These are phyloP conservation scores for Halophytophthora polymorphica DNA, from an alignment of 352 stramenopile genomes.

Conservation along the genomic window DNA sequence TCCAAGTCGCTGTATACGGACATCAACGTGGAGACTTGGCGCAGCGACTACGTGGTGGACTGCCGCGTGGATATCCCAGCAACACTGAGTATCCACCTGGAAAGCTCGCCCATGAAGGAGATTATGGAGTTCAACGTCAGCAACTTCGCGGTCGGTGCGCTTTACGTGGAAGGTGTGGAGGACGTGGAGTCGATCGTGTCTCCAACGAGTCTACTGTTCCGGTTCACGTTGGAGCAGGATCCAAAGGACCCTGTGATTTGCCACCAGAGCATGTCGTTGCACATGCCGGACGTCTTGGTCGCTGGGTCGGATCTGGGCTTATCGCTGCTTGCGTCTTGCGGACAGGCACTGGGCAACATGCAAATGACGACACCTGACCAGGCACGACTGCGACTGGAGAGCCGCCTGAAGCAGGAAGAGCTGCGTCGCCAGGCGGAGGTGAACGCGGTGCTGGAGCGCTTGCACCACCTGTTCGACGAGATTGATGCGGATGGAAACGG, in stretches of 20 bases:
- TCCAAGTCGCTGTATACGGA: slow-evolving; percentile 56
- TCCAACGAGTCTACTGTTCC: slow-evolving; percentile 41
- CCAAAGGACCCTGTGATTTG: slow-evolving; percentile 27
- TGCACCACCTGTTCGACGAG: slow-evolving; percentile 66
- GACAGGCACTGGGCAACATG: slow-evolving; percentile 43
- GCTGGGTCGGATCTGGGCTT: slow-evolving; percentile 70
- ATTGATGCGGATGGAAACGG: slow-evolving; percentile 71
- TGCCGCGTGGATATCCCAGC: slow-evolving; percentile 50
- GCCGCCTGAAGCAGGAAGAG: slow-evolving; percentile 49
- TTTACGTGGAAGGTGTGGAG: slow-evolving; percentile 43
- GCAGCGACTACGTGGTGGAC: slow-evolving; percentile 45
- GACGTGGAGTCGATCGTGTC: slow-evolving; percentile 43
- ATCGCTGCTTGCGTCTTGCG: slow-evolving; percentile 54
- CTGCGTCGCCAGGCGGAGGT: slow-evolving; percentile 51
- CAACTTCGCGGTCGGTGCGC: slow-evolving; percentile 46
- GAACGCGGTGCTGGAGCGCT: slow-evolving; percentile 43
- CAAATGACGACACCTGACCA: slow-evolving; percentile 64
- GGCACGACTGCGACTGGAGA: slow-evolving; percentile 51
- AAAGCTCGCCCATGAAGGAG: slow-evolving; percentile 47
- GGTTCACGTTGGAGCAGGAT: slow-evolving; percentile 56
- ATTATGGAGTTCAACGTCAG: slow-evolving; percentile 45
- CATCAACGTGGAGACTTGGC: slow-evolving; percentile 42
- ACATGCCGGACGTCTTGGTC: slow-evolving; percentile 61
- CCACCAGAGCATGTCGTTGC: slow-evolving; percentile 49
- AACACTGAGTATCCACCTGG: slow-evolving; percentile 38